Conservation (phyloP, 306 rosid genomes). For the Prunus kanzakura region DNA sequence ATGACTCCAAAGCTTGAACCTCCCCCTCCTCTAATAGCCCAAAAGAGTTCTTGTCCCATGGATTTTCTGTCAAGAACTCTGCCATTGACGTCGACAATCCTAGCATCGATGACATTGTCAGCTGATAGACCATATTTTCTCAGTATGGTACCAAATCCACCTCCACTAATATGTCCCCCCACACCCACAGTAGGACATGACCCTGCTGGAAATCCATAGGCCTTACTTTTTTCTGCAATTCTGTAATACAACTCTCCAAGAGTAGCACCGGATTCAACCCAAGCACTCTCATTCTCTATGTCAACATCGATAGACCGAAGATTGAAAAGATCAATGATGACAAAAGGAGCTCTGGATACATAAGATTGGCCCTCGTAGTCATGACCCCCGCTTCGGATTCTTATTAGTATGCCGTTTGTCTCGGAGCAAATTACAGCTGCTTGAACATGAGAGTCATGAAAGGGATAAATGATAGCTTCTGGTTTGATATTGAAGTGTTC, state of each 20-base stretch:
- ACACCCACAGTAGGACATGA: slow-evolving; percentile 10
- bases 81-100: no score
- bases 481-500: slow-evolving; percentile 39
- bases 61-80: no score
- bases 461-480: slow-evolving; percentile 36
- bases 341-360: neutral
- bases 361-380: slow-evolving; percentile 31
- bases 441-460: neutral
- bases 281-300: slow-evolving; percentile 8
- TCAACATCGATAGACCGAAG: neutral
- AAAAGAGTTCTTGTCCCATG: slow-evolving; percentile 3
- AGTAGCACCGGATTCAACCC: slow-evolving; percentile 24
- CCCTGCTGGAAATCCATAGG: slow-evolving; percentile 33
- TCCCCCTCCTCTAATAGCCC: slow-evolving; percentile 80
- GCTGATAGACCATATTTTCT: no score
- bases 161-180: slow-evolving; percentile 11
- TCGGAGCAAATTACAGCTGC: slow-evolving; percentile 1
- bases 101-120: no score
- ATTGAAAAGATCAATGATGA: neutral
- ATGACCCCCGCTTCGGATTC: neutral
- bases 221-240: slow-evolving; percentile 15
- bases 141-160: no score
- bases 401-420: neutral
- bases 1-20: slow-evolving; percentile 57
- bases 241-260: slow-evolving; percentile 28